Evolutionary conservation across 2,329 filamentous ascomycete genomes (phyloP).

Genomic region (Niveomyces coronatus): DNA sequence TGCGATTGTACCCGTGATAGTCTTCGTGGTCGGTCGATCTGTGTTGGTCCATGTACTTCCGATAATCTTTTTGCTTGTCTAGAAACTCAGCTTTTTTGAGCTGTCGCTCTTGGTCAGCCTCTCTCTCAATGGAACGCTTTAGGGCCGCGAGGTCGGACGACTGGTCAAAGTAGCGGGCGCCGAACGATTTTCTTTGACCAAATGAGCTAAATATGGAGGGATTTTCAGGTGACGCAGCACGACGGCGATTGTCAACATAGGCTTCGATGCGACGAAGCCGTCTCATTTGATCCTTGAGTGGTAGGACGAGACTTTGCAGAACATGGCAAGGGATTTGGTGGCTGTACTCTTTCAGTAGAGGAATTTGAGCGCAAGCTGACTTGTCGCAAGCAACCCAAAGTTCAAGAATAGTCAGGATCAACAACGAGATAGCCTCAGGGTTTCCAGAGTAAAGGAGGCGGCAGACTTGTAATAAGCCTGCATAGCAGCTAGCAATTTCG

Average conservation of each 20-base stretch:
- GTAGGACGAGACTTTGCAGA: conserved; percentile 35
- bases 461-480: conserved; percentile 24
- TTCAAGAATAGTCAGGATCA: conserved; percentile 45
- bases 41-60: background rate
- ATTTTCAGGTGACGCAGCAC: background rate
- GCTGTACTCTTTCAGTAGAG: conserved; percentile 36
- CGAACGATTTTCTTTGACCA: background rate
- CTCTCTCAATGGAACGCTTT: background rate
- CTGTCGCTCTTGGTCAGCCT: background rate
- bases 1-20: background rate
- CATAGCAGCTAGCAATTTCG: conserved; percentile 19
- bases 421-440: conserved; percentile 38
- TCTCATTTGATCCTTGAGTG: conserved; percentile 31
- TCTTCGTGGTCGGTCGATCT: background rate
- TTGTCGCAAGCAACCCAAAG: conserved; percentile 49
- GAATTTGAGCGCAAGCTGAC: conserved; percentile 25
- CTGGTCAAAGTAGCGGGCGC: background rate
- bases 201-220: background rate
- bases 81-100: background rate
- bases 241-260: conserved; percentile 26
- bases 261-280: conserved; percentile 33
- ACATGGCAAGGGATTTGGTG: conserved; percentile 28
- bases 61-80: background rate
- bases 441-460: conserved; percentile 23
- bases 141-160: background rate